Percentiles rank a stretch among this genome's conserved stretches.
Evolutionary conservation across 1,284 basidiomycete species (phyloP).

Genomic region (Tilletia caries): DNA sequence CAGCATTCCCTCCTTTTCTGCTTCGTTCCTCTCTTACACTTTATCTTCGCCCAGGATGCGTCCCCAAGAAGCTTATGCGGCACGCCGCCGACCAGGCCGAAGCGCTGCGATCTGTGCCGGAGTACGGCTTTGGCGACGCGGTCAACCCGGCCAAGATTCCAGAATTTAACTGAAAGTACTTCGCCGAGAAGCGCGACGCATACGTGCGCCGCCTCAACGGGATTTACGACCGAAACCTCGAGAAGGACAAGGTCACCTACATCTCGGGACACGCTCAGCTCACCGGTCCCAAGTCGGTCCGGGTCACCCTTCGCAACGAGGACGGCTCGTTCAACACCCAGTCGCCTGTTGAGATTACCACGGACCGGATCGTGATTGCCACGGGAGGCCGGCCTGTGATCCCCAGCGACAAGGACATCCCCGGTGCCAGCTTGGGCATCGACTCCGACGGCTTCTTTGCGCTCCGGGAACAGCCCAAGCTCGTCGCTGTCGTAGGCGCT

Average conservation of each 20-base stretch:
- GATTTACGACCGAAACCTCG: slow-evolving; percentile 79
- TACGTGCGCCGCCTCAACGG: slow-evolving; percentile 87
- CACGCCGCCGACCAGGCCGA: slow-evolving; percentile 85
- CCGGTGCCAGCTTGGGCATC: slow-evolving; percentile 84
- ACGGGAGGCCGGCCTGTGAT: slow-evolving; percentile 80
- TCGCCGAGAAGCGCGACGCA: slow-evolving; percentile 91
- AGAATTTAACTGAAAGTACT: slow-evolving; percentile 77
- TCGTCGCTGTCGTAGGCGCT: slow-evolving; percentile 89
- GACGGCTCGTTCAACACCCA: slow-evolving; percentile 59
- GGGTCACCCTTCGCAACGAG: slow-evolving; percentile 41
- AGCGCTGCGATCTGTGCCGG: slow-evolving; percentile 68
- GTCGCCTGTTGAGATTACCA: slow-evolving; percentile 34
- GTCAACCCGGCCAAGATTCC: slow-evolving; percentile 49
- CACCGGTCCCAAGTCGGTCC: slow-evolving; percentile 43
- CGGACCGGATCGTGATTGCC: slow-evolving; percentile 61
- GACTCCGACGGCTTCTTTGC: slow-evolving; percentile 96
- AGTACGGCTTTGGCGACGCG: slow-evolving; percentile 68
- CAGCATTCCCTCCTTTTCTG: too few relatives aligned
- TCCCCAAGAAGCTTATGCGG: slow-evolving; percentile 85
- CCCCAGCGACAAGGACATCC: slow-evolving; percentile 76
- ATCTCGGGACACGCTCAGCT: slow-evolving; percentile 70
- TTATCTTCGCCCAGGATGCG: slow-evolving; percentile 28
- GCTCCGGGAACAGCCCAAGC: slow-evolving; percentile 80
- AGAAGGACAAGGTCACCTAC: slow-evolving; percentile 83
- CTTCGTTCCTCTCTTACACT: too few relatives aligned